These are phyloP conservation scores for Choanephora cucurbitarum DNA, from an alignment of 371 early-diverging fungal genomes.

Conservation along the genomic window DNA sequence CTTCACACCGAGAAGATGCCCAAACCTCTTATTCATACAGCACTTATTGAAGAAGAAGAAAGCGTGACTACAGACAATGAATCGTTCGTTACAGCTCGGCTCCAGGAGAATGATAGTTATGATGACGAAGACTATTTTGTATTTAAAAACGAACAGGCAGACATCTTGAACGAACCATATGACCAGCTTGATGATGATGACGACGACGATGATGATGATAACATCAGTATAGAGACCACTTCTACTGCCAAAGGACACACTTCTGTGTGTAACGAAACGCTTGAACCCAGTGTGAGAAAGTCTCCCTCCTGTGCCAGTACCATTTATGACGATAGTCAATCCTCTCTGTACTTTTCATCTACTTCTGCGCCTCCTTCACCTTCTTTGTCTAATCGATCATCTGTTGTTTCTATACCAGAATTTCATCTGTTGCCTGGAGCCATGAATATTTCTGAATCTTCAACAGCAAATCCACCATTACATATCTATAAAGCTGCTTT, in stretches of 20 bases:
- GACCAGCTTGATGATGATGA: neutral
- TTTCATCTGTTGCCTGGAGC: neutral
- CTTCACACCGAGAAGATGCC: neutral
- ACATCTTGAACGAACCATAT: no score
- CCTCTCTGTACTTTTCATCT: constrained; percentile 12
- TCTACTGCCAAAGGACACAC: constrained; percentile 5
- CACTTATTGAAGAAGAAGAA: neutral
- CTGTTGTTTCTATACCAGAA: constrained; percentile 14
- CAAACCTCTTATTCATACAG: neutral
- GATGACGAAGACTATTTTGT: no score
- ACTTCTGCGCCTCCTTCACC: constrained; percentile 7
- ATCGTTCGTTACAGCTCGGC: constrained; percentile 1
- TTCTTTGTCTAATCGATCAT: constrained; percentile 5
- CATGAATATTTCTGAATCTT: no score
- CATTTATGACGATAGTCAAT: constrained; percentile 8
- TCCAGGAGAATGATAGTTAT: neutral
- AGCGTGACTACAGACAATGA: neutral
- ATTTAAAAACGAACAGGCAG: no score
- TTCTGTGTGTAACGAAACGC: no score
- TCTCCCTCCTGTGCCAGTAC: neutral
- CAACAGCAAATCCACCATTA: no score
- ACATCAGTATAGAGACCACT: constrained; percentile 1
- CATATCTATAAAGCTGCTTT: no score
- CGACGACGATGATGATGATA: neutral
- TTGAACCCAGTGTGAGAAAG: neutral